Evolutionary conservation across 1,139 yeast genomes (phyloP), one percentile per base, ranked within the genome.

Genomic region (Taphrina wiesneri): DNA sequence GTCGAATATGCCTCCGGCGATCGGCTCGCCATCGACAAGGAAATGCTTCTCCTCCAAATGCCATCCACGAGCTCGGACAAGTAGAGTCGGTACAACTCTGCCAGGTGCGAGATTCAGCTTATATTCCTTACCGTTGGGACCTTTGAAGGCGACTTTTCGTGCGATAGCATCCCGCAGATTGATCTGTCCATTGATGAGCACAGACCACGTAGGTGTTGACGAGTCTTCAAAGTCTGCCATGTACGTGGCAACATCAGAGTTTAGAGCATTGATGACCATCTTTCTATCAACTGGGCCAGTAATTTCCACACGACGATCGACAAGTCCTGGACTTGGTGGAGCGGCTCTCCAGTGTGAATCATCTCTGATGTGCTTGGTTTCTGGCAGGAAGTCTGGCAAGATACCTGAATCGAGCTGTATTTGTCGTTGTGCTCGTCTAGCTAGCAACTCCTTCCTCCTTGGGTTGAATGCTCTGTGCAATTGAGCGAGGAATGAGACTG

Each of bases 181-280:
- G 71, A 88, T 90, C 80, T 93, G 99, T 67, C 98, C 99, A 72
- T 84, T 81, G 69, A 89, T 85, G 81, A 90, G 83, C 78, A 90
- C 91, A 72, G 79, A 79, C 98, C 98, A 93, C 41, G 98, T 92
- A 72, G 99, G 99, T 39, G 97, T 87, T 73, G 91, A 86, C 36
- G 75, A 75, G 74, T 87, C 88, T 75, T 86, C 90, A 72, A 86
- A 85, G 76, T 86, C 90, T 65, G 88, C 86, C 90, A 86, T 86
- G 75, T 86, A 86, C 47, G 89, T 85, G 67, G 87, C 86, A 60
- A 85, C 89, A 65, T 80, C 80, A 9, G 89, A 83, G 77, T 86
- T 86, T 75, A 86, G 80, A 7, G 90, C 90, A 72, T 86, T 86
- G 77, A 86, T 84, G 69, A 86, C 86, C 90, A 86, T 86, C 73